Evolutionary conservation across 2,329 filamentous ascomycete species (phyloP).

Genomic region (Ophiocordyceps polyrhachis-furcata): DNA sequence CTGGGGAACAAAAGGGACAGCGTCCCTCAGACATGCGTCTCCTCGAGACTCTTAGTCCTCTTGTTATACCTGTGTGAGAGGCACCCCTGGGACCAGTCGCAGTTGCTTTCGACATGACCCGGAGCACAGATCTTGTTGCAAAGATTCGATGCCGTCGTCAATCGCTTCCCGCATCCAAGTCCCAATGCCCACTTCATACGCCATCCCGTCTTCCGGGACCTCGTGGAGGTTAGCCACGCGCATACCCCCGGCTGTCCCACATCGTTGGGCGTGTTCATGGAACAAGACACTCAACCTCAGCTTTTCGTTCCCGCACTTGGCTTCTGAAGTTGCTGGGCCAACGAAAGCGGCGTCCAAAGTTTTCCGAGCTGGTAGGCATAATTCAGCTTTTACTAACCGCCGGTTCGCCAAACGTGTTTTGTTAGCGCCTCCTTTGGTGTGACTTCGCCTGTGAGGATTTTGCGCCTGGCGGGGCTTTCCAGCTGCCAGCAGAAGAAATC

Average conservation of each 20-base stretch:
- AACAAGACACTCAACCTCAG: background rate
- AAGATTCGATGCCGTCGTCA: background rate
- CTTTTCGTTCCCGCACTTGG: background rate
- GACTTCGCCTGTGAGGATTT: background rate
- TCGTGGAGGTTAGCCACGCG: background rate
- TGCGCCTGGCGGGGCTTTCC: background rate
- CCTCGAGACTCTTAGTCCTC: background rate
- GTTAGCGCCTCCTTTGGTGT: background rate
- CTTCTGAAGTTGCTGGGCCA: background rate
- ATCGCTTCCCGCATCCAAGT: background rate
- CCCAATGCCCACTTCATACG: background rate
- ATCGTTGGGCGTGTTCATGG: background rate
- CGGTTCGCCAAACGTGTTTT: background rate
- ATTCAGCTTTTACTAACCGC: background rate
- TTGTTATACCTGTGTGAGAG: background rate
- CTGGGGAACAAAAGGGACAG: background rate
- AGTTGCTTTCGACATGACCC: background rate
- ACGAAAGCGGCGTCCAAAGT: background rate
- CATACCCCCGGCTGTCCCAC: background rate
- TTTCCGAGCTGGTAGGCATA: background rate
- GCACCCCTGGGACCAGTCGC: background rate
- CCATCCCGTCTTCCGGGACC: background rate
- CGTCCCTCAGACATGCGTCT: background rate
- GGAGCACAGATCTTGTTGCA: background rate
- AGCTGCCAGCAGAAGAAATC: slow-evolving; percentile 28